Conservation (phyloP, 2,329 filamentous ascomycete genomes). For the Laburnicola sp. region DNA sequence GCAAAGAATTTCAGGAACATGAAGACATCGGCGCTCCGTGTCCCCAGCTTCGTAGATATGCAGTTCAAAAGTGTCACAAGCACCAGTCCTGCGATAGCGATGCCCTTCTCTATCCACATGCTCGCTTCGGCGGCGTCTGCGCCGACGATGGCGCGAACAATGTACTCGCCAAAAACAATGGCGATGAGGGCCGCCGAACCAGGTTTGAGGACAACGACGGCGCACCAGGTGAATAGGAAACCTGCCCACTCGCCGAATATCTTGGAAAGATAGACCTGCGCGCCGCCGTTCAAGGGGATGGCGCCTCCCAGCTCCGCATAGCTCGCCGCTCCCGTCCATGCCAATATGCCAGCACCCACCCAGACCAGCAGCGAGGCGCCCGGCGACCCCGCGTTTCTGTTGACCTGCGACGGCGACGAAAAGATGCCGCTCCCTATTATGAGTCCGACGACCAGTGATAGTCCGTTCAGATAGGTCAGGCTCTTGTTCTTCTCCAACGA, state of each 20-base stretch:
- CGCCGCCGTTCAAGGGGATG: slow-evolving; percentile 91
- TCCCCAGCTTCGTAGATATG: slow-evolving; percentile 85
- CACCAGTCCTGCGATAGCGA: slow-evolving; percentile 76
- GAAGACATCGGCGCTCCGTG: slow-evolving; percentile 84
- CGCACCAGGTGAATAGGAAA: slow-evolving; percentile 96
- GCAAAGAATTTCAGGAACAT: slow-evolving; percentile 98
- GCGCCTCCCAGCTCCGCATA: slow-evolving; percentile 95
- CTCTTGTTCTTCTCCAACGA: slow-evolving; percentile 94
- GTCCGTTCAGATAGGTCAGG: slow-evolving; percentile 88
- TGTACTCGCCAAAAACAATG: slow-evolving; percentile 97
- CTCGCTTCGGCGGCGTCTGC: slow-evolving; percentile 81
- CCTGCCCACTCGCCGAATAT: slow-evolving; percentile 93
- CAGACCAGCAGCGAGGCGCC: slow-evolving; percentile 90
- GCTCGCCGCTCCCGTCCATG: slow-evolving; percentile 93
- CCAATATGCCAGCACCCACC: slow-evolving; percentile 85
- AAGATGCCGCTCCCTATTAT: slow-evolving; percentile 98
- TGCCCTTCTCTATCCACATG: slow-evolving; percentile 86
- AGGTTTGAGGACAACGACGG: slow-evolving; percentile 90
- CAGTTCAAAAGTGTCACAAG: slow-evolving; percentile 85
- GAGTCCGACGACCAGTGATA: slow-evolving; percentile 86
- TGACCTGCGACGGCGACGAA: slow-evolving; percentile 90
- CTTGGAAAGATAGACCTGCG: slow-evolving; percentile 92
- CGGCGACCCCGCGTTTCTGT: slow-evolving; percentile 85
- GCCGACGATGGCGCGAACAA: slow-evolving; percentile 84
- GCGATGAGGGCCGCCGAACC: slow-evolving; percentile 91